Evolutionary conservation across 345 rosid species (phyloP).

Genomic region (Hypericum androsaemum): DNA sequence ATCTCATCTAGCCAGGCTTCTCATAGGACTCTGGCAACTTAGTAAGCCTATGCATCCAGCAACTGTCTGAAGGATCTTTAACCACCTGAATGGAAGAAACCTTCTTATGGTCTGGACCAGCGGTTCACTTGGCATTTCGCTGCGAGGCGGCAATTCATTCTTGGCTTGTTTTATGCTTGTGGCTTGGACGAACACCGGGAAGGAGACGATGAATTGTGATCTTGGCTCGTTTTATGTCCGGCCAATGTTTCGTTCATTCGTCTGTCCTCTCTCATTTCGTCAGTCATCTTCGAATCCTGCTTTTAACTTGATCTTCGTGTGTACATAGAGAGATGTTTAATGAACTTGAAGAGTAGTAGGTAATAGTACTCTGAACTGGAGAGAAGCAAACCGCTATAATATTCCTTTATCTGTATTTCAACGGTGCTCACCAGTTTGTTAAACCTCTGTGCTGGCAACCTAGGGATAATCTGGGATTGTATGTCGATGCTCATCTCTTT

Average conservation of each 20-base stretch:
- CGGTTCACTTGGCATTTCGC: constrained; percentile 30
- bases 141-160: constrained; percentile 89
- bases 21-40: constrained; percentile 47
- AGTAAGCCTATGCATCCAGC: constrained; percentile 20
- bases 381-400: too few species aligned
- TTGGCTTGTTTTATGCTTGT: constrained; percentile 61
- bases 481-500: too few species aligned
- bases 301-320: neutral
- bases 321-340: constrained; percentile 21
- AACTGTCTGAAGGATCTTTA: constrained; percentile 12
- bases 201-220: too few species aligned
- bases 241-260: constrained; percentile 3
- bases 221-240: constrained; percentile 13
- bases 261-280: constrained; percentile 5
- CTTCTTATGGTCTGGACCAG: constrained; percentile 12
- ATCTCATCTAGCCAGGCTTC: constrained; percentile 45
- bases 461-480: too few species aligned
- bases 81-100: constrained; percentile 10
- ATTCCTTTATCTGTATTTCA: too few species aligned
- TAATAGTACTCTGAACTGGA: constrained; percentile 6
- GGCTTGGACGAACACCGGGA: neutral
- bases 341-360: constrained; percentile 12
- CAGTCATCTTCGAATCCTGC: neutral
- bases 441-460: too few species aligned
- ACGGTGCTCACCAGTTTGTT: too few species aligned